These are phyloP conservation scores for Paramecium sonneborni DNA, from an alignment of 73 alveolate genomes.

Conservation along the genomic window DNA sequence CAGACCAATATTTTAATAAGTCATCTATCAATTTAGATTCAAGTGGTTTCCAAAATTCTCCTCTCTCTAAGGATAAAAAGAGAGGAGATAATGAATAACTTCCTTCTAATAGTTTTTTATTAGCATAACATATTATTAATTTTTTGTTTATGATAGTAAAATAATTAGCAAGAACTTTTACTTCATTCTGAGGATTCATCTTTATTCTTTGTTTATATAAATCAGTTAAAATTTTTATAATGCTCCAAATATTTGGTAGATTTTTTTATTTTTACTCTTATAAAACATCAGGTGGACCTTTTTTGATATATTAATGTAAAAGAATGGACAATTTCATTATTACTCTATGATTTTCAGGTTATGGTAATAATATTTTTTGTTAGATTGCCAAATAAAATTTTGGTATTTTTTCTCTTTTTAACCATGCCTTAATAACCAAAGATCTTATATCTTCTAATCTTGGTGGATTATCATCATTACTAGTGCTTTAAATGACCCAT, in stretches of 20 bases:
- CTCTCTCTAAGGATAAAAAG: neutral
- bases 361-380: neutral
- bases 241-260: slow-evolving; percentile 46
- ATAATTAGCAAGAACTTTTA: neutral
- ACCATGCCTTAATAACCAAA: slow-evolving; percentile 63
- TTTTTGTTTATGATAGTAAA: neutral
- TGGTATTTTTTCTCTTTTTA: slow-evolving; percentile 51
- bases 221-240: slow-evolving; percentile 8
- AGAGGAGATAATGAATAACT: slow-evolving; percentile 58
- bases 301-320: slow-evolving; percentile 58
- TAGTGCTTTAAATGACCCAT: slow-evolving; percentile 14
- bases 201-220: neutral
- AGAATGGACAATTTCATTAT: slow-evolving; percentile 45
- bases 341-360: slow-evolving; percentile 25
- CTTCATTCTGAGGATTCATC: neutral
- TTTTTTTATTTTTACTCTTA: neutral
- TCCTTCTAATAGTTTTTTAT: slow-evolving; percentile 49
- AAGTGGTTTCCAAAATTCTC: slow-evolving; percentile 56
- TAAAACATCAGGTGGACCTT: slow-evolving; percentile 68
- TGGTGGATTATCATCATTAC: slow-evolving; percentile 62
- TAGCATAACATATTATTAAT: neutral
- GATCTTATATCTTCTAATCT: slow-evolving; percentile 54
- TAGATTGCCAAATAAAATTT: slow-evolving; percentile 37
- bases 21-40: slow-evolving; percentile 55
- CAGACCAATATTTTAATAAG: slow-evolving; percentile 18